Conservation (phyloP, 148 eudicot genomes). For the Diospyros lotus region DNA sequence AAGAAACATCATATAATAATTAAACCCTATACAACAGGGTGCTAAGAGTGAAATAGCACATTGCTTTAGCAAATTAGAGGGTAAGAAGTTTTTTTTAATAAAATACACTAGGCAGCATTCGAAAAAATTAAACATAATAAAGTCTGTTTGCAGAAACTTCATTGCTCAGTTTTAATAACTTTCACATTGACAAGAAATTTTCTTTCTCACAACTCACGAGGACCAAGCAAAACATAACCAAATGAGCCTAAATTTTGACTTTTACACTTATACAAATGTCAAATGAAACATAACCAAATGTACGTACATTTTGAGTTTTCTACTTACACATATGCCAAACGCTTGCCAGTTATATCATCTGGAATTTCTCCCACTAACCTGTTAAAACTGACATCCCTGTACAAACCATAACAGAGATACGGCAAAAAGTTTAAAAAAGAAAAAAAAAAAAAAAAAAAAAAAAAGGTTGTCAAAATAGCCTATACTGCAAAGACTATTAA, state of each 20-base stretch:
- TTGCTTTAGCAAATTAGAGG: no score
- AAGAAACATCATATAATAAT: conserved; percentile 6
- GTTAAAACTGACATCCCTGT: conserved; percentile 75
- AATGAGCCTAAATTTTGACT: no score
- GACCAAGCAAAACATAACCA: no score
- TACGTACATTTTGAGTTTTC: background rate
- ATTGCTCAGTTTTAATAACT: background rate
- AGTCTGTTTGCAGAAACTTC: background rate
- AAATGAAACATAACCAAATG: background rate
- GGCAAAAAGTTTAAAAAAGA: no score
- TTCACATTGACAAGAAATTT: background rate
- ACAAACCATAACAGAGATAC: conserved; percentile 6
- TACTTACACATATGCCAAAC: conserved; percentile 55
- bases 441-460: background rate
- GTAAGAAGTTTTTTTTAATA: background rate
- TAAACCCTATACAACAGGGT: background rate
- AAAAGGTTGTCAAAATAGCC: background rate
- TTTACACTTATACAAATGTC: no score
- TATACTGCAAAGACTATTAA: background rate
- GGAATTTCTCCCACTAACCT: conserved; percentile 54
- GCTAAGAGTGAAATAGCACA: no score
- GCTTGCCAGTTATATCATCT: conserved; percentile 29
- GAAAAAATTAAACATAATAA: background rate
- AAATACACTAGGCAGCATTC: background rate
- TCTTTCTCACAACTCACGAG: background rate